A percentile compares a stretch with the other conserved stretches of the same genome.
These are phyloP conservation scores for Coprinopsis cinerea DNA, from an alignment of 768 basidiomycete species.

Conservation along the genomic window DNA sequence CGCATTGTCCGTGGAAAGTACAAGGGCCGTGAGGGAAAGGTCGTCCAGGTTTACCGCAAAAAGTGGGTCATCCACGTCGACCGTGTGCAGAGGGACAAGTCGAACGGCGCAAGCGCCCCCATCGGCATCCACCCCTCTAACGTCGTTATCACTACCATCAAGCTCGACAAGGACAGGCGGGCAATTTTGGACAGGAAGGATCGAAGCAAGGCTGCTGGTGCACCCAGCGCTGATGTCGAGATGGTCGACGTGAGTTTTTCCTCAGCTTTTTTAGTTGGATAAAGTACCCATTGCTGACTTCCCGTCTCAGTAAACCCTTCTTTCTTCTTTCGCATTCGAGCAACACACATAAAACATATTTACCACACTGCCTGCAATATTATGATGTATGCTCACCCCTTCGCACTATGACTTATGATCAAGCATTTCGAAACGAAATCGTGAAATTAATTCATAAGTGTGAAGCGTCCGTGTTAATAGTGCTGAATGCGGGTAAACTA, in stretches of 20 bases:
- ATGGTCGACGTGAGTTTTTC: conserved; percentile 66
- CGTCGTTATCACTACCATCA: conserved; percentile 89
- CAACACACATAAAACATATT: conserved; percentile 49
- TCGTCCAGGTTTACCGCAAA: conserved; percentile 97
- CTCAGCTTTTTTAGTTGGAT: conserved; percentile 30
- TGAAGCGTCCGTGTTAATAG: conserved; percentile 1
- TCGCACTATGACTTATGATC: not conserved
- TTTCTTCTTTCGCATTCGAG: conserved; percentile 21
- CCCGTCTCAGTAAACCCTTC: conserved; percentile 11
- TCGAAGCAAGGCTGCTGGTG: conserved; percentile 54
- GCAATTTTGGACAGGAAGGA: conserved; percentile 86
- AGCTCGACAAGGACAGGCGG: conserved; percentile 88
- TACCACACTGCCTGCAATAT: conserved; percentile 60
- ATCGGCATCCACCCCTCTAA: conserved; percentile 97
- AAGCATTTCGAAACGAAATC: not conserved
- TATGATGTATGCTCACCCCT: conserved; percentile 39
- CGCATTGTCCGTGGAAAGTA: conserved; percentile 95
- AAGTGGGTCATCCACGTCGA: conserved; percentile 99
- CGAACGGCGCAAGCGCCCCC: conserved; percentile 88
- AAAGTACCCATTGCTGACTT: conserved; percentile 8
- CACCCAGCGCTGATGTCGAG: conserved; percentile 59
- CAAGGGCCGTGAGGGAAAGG: conserved; percentile 98
- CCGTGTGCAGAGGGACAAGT: conserved; percentile 96
- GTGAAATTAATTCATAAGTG: not conserved
- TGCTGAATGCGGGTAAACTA: conserved; percentile 23